A percentile compares a stretch with the other conserved stretches of the same genome.
Evolutionary conservation across 1,139 yeast species (phyloP).

Genomic region (Candida tetrigidarum): DNA sequence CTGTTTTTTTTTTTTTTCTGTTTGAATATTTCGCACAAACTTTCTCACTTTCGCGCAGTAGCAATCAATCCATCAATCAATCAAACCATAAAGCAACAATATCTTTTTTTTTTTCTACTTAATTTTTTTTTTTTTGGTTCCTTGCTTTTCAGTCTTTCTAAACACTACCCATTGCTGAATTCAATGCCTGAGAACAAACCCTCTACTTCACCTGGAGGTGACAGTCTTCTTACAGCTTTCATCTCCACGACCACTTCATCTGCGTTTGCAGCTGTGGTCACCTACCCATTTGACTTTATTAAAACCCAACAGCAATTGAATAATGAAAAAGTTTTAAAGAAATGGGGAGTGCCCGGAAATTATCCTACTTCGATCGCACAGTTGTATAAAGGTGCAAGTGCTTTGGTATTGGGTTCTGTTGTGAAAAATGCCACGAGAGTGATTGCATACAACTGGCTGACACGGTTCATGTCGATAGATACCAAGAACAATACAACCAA

Average conservation of each 20-base stretch:
- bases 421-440: conserved; percentile 76
- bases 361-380: conserved; percentile 44
- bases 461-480: conserved; percentile 72
- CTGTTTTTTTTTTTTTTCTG: not conserved
- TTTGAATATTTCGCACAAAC: no score
- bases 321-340: conserved; percentile 37
- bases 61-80: no score
- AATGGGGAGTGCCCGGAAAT: conserved; percentile 42
- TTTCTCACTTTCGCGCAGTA: no score
- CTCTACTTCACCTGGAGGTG: conserved; percentile 21
- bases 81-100: not conserved
- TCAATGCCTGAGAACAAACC: conserved; percentile 9
- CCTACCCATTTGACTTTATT: conserved; percentile 85
- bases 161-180: not conserved
- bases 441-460: conserved; percentile 74
- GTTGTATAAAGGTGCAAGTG: conserved; percentile 76
- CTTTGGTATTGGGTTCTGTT: conserved; percentile 76
- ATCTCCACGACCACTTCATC: conserved; percentile 81
- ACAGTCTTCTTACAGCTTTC: conserved; percentile 59
- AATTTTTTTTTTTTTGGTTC: not conserved
- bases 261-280: conserved; percentile 66
- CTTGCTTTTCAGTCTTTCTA: no score
- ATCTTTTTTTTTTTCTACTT: not conserved
- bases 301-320: conserved; percentile 76
- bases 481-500: conserved; percentile 35